phyloP scores from a whole-genome alignment of 1,139 yeast species.

The Hyphopichia fennica region DNA sequence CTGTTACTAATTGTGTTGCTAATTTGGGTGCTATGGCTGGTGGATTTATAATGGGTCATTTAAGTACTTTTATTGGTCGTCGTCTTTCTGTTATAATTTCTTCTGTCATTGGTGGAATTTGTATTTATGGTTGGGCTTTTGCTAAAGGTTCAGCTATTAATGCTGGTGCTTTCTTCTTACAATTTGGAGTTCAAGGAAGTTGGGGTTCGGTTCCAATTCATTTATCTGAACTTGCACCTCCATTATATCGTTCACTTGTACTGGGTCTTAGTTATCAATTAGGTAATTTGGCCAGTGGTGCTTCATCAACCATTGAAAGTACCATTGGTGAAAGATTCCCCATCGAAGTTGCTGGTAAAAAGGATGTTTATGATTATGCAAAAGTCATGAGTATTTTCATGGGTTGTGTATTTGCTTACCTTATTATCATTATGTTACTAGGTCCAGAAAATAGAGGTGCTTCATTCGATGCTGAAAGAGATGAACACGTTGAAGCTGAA shows the following conservation, averaged over 20 bases:
- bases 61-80: conserved; percentile 60
- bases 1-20: conserved; percentile 70
- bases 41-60: conserved; percentile 62
- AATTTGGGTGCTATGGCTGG: conserved; percentile 71
- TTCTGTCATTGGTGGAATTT: conserved; percentile 59
- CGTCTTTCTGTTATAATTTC: conserved; percentile 47
- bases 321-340: conserved; percentile 65
- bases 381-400: conserved; percentile 40
- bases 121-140: conserved; percentile 67
- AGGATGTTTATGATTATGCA: conserved; percentile 50
- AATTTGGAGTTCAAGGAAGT: conserved; percentile 73
- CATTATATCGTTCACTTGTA: conserved; percentile 62
- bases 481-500: conserved; percentile 5
- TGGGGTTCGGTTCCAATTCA: conserved; percentile 78
- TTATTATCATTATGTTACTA: conserved; percentile 24
- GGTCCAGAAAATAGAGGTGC: conserved; percentile 30
- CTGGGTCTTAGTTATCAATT: conserved; percentile 70
- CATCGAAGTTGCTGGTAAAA: conserved; percentile 7
- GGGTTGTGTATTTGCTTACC: conserved; percentile 35
- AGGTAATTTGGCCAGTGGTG: conserved; percentile 73
- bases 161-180: conserved; percentile 40
- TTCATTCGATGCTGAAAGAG: conserved; percentile 6
- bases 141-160: conserved; percentile 24
- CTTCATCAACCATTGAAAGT: conserved; percentile 70
- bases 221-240: conserved; percentile 61